These are phyloP conservation scores for Thelonectria olida DNA, from an alignment of 2,329 filamentous ascomycete species.

Conservation along the genomic window DNA sequence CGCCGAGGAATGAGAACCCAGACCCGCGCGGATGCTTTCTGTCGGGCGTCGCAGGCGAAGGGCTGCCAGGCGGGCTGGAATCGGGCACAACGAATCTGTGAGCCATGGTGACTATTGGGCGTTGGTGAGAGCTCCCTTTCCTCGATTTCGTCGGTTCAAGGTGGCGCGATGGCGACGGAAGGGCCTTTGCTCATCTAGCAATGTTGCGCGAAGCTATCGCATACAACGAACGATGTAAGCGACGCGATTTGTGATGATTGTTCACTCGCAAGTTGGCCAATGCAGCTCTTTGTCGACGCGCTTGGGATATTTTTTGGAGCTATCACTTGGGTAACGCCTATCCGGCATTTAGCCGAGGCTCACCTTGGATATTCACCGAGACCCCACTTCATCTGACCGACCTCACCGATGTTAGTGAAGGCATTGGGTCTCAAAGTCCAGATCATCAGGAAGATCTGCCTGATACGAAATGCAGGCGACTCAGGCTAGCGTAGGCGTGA, in stretches of 20 bases:
- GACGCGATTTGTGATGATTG: constrained; percentile 24
- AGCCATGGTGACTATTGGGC: constrained; percentile 46
- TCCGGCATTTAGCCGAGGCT: constrained; percentile 36
- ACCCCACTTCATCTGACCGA: background rate
- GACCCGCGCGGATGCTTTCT: constrained; percentile 45
- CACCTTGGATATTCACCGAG: constrained; percentile 12
- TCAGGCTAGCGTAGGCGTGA: constrained; percentile 8
- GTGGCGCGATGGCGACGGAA: constrained; percentile 20
- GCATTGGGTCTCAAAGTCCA: background rate
- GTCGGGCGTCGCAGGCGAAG: constrained; percentile 61
- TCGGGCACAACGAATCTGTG: constrained; percentile 54
- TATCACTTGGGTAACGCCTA: constrained; percentile 36
- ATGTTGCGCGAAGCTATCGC: constrained; percentile 13
- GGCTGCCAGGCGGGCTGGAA: constrained; percentile 53
- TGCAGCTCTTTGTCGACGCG: constrained; percentile 36
- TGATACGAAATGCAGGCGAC: background rate
- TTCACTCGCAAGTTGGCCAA: constrained; percentile 25
- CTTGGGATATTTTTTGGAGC: constrained; percentile 41
- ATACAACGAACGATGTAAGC: constrained; percentile 19
- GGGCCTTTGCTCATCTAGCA: constrained; percentile 16
- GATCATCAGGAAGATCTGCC: background rate
- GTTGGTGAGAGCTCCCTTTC: constrained; percentile 29
- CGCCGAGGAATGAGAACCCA: constrained; percentile 51
- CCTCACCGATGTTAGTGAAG: background rate
- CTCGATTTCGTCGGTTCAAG: constrained; percentile 18